Conservation (phyloP, 2,329 filamentous ascomycete genomes). For the Delphinella strobiligena region DNA sequence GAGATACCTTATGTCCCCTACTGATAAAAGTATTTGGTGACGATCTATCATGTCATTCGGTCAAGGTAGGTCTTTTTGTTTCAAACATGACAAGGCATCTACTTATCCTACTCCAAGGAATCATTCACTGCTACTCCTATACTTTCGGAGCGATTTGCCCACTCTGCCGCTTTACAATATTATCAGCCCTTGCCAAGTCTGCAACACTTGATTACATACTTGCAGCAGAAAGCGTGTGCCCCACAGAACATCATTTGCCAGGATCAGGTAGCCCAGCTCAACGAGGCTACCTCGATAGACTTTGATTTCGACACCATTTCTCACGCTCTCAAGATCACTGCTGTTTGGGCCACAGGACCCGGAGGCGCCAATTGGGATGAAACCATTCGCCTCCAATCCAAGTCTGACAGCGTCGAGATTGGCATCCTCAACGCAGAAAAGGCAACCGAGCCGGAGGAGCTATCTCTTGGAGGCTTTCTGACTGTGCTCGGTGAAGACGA, state of each 20-base stretch:
- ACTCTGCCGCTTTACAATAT: slow-evolving; percentile 56
- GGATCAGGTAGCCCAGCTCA: slow-evolving; percentile 33
- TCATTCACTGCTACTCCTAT: slow-evolving; percentile 31
- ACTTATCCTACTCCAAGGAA: slow-evolving; percentile 5
- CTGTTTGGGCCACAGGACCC: slow-evolving; percentile 41
- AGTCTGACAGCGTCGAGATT: slow-evolving; percentile 56
- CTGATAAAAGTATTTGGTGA: slow-evolving; percentile 46
- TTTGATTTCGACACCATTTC: slow-evolving; percentile 64
- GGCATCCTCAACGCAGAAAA: slow-evolving; percentile 61
- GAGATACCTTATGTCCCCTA: slow-evolving; percentile 43
- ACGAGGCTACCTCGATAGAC: slow-evolving; percentile 54
- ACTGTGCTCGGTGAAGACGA: slow-evolving; percentile 65
- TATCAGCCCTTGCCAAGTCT: slow-evolving; percentile 48
- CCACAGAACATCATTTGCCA: slow-evolving; percentile 32
- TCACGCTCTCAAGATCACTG: slow-evolving; percentile 52
- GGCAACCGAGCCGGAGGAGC: slow-evolving; percentile 56
- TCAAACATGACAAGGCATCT: too few relatives aligned
- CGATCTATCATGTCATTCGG: slow-evolving; percentile 42
- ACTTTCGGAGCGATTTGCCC: slow-evolving; percentile 47
- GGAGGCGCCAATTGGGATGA: slow-evolving; percentile 34
- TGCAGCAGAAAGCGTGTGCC: slow-evolving; percentile 1
- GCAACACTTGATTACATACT: slow-evolving; percentile 1
- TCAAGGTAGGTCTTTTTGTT: slow-evolving; percentile 32
- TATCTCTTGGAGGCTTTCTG: slow-evolving; percentile 67
- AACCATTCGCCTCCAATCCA: slow-evolving; percentile 6